phyloP scores from a whole-genome alignment of 1,284 basidiomycete species.

The Austroboletus niveus region DNA sequence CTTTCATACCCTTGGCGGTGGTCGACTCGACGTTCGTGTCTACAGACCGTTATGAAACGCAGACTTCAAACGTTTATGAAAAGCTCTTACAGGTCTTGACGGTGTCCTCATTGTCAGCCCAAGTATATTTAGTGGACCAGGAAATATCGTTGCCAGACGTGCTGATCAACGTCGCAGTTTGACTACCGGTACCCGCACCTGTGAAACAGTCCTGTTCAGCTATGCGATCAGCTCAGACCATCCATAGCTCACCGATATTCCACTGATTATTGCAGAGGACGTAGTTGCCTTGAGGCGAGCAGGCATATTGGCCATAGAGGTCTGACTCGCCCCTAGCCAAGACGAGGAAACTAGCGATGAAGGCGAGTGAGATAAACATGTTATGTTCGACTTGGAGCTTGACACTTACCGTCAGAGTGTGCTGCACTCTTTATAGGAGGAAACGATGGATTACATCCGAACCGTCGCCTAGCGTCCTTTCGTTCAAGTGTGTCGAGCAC shows the following conservation, averaged over 20 bases:
- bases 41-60: not conserved
- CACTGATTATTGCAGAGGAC: conserved; percentile 58
- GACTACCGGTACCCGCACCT: conserved; percentile 44
- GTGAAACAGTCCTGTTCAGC: not conserved
- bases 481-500: not conserved
- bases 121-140: conserved; percentile 57
- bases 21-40: conserved; percentile 22
- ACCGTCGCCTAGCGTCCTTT: not conserved
- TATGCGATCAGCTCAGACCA: not conserved
- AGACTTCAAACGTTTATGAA: not conserved
- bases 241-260: conserved; percentile 40
- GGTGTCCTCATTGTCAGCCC: conserved; percentile 50
- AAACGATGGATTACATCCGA: not conserved
- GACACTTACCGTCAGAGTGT: not conserved
- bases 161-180: conserved; percentile 48
- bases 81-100: conserved; percentile 47
- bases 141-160: conserved; percentile 42
- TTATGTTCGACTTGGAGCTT: not conserved
- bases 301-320: conserved; percentile 45
- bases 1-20: conserved; percentile 17
- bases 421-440: conserved; percentile 8
- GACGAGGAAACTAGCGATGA: conserved; percentile 3
- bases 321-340: conserved; percentile 24
- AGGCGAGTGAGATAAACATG: not conserved
- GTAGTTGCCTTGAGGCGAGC: conserved; percentile 45